Conservation (phyloP, 495 filamentous ascomycete genomes). For the Xylaria telfairii region DNA sequence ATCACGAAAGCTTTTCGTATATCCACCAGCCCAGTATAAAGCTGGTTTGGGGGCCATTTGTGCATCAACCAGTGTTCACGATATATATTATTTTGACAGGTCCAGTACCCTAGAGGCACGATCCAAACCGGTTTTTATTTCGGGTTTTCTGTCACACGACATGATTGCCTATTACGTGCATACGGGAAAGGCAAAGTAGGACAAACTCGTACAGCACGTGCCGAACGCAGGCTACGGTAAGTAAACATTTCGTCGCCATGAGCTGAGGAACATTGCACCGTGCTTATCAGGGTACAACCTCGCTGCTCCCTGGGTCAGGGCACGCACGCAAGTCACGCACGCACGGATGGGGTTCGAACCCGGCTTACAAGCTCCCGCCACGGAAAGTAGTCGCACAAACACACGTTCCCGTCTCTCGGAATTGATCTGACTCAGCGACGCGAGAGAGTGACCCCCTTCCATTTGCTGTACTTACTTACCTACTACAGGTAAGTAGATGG, state of each 20-base stretch:
- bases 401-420: not conserved
- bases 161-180: conserved; percentile 3
- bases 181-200: conserved; percentile 4
- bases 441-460: not conserved
- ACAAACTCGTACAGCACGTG: conserved; percentile 13
- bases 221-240: not conserved
- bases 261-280: conserved; percentile 21
- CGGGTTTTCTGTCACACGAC: not conserved
- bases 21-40: not conserved
- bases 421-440: conserved; percentile 16
- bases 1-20: not conserved
- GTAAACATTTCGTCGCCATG: not conserved
- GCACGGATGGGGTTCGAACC: conserved; percentile 23
- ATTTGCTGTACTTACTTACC: no score
- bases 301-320: not conserved
- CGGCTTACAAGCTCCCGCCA: not conserved
- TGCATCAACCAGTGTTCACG: not conserved
- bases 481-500: not conserved
- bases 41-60: not conserved
- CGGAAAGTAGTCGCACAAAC: not conserved
- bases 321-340: conserved; percentile 4
- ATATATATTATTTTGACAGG: no score
- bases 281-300: conserved; percentile 14
- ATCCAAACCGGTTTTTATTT: not conserved
- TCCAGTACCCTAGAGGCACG: not conserved